Base-by-base conservation (phyloP, 805 yeast genomes). In the Isabelozyma gotoi region DNA sequence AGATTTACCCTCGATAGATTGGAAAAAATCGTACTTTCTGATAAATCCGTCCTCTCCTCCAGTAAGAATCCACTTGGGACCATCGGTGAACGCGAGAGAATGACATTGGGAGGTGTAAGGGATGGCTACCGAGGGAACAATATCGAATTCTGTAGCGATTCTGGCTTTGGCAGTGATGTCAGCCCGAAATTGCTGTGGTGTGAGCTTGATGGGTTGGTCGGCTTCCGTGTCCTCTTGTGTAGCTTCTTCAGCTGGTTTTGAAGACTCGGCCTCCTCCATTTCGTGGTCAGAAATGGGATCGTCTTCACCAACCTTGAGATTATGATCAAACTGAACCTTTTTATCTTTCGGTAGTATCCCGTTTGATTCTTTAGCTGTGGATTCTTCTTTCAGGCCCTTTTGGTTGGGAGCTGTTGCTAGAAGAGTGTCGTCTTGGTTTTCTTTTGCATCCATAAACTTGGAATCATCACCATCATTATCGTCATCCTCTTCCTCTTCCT, bases 1-100 rank as follows among this genome's bases (percentile, higher is more conserved):
- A 5, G 85, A 72, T 52, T 85, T 86, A 14, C 97, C 97, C 55
- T 87, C 91, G 18, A 94, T 77, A 1, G 97, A 85, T 27, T 84
- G 85, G 33, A 83, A 76, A 49, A 94, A 84, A 64, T 94, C 96
- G 66, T 85, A 94, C 59, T 87, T 90, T 38, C 99, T 73, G 27
- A 94, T 86, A 55, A 82, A 88, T 4, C 99, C 99, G 63, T 94
- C 99, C 51, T 86, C 92, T 7, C 98, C 98, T 16, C 99, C 99
- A 0, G 96, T 84, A 55, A 91, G 85, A 33, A 94, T 71, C 85
- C 90, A 91, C 57, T 83, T 84, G 34, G 90, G 84, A 5, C 95
- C 96, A 53, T 78, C 80, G 1, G 96, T 79, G 37, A 89, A 69
- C 2, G 91, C 84, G 29, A 92, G 52, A 2, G 94, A 77, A 63